Evolutionary conservation across 345 rosid genomes (phyloP).

Genomic region (Lagerstroemia speciosa): DNA sequence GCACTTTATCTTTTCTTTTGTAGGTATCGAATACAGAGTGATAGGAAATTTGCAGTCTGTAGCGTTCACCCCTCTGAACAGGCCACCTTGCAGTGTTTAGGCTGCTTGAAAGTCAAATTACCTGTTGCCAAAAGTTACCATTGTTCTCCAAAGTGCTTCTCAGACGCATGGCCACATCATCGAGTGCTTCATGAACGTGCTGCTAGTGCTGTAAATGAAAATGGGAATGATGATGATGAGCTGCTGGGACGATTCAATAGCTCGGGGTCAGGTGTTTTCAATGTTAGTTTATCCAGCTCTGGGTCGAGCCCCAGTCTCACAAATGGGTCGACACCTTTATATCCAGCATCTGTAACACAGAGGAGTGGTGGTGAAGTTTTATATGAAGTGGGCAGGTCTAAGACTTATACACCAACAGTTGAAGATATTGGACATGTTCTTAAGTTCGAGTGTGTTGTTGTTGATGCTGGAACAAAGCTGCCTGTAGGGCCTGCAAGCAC

Average conservation of each 20-base stretch:
- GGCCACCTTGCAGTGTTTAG: conserved; percentile 88
- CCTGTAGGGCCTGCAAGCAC: conserved; percentile 59
- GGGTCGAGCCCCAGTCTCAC: conserved; percentile 59
- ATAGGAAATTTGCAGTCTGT: conserved; percentile 78
- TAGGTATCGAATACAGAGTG: conserved; percentile 94
- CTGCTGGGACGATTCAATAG: conserved; percentile 68
- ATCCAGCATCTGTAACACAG: conserved; percentile 61
- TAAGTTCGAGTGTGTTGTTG: conserved; percentile 88
- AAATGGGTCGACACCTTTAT: conserved; percentile 63
- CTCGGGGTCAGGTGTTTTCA: conserved; percentile 54
- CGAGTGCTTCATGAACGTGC: conserved; percentile 45
- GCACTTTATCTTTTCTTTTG: conserved; percentile 17
- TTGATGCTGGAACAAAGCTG: conserved; percentile 66
- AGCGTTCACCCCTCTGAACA: conserved; percentile 86
- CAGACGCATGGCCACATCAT: conserved; percentile 72
- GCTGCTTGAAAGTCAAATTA: conserved; percentile 79
- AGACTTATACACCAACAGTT: conserved; percentile 42
- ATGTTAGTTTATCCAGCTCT: conserved; percentile 50
- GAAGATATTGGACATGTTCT: conserved; percentile 49
- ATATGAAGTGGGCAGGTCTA: conserved; percentile 44
- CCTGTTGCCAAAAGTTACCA: conserved; percentile 81
- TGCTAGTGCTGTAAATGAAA: conserved; percentile 39
- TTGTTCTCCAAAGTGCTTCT: conserved; percentile 86
- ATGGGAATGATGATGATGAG: conserved; percentile 47
- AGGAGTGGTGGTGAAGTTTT: conserved; percentile 42